Evolutionary conservation across 495 filamentous ascomycete species (phyloP).

Genomic region (Penicillium lagena): DNA sequence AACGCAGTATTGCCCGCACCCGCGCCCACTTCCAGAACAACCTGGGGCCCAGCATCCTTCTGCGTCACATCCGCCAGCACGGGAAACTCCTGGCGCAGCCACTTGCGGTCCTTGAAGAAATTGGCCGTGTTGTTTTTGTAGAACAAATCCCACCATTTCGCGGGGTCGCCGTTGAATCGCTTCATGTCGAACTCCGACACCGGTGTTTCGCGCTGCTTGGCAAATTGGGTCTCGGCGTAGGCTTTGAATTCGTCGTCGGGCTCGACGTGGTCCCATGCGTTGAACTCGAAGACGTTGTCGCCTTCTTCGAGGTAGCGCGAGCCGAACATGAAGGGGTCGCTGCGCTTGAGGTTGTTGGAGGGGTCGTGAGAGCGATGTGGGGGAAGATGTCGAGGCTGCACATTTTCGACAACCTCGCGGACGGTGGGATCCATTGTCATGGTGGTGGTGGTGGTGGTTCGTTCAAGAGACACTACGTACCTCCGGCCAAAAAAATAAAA

Average conservation of each 20-base stretch:
- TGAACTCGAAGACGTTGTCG: conserved; percentile 90
- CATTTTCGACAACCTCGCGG: conserved; percentile 33
- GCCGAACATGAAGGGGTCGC: conserved; percentile 91
- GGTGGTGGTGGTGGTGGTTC: not conserved
- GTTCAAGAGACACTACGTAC: not conserved
- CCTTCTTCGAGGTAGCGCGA: conserved; percentile 74
- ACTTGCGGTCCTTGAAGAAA: conserved; percentile 98
- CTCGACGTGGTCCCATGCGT: conserved; percentile 96
- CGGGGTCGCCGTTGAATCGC: conserved; percentile 82
- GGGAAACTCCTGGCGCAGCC: conserved; percentile 92
- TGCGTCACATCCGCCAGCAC: conserved; percentile 64
- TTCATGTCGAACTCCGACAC: conserved; percentile 81
- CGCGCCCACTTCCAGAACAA: conserved; percentile 84
- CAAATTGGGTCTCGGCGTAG: conserved; percentile 74
- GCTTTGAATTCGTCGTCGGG: conserved; percentile 77
- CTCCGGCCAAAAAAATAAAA: no score
- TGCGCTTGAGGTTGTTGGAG: conserved; percentile 63
- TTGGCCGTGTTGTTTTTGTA: conserved; percentile 92
- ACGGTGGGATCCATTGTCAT: conserved; percentile 19
- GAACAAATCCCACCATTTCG: conserved; percentile 94
- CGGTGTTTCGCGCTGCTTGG: conserved; percentile 71
- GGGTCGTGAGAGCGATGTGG: conserved; percentile 49
- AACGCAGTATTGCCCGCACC: conserved; percentile 96
- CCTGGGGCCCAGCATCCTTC: conserved; percentile 51
- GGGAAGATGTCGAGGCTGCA: conserved; percentile 34